Conservation (phyloP, 106 monocot species). For the Platanthera guangdongensis region DNA sequence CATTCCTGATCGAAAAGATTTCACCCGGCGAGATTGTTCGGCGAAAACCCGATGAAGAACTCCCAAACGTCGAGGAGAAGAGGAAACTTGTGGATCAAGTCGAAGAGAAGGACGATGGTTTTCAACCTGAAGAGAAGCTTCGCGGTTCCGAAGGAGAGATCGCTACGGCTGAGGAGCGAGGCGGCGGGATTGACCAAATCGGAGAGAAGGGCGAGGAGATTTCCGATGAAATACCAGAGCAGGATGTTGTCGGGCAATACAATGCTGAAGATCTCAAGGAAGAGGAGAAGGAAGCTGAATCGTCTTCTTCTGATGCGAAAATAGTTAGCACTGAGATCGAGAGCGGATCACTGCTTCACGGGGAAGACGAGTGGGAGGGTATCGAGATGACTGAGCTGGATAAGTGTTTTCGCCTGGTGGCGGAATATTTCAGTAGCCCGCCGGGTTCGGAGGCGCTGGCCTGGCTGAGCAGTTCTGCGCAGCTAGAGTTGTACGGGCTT, state of each 20-base stretch:
- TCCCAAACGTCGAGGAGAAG: neutral
- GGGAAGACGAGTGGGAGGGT: constrained; percentile 81
- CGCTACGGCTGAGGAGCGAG: neutral
- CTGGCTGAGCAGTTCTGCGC: constrained; percentile 34
- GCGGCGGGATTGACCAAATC: neutral
- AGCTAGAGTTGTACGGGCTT: constrained; percentile 51
- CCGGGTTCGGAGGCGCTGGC: constrained; percentile 25
- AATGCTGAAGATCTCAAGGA: neutral
- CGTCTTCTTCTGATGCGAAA: neutral
- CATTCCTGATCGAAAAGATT: constrained; percentile 38
- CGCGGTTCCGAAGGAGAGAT: neutral
- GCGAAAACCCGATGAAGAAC: neutral
- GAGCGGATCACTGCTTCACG: constrained; percentile 16
- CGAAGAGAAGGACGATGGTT: neutral
- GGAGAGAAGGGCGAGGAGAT: neutral
- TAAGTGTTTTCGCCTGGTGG: constrained; percentile 39
- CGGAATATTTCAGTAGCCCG: constrained; percentile 21
- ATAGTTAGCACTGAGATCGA: neutral
- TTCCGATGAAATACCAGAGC: neutral
- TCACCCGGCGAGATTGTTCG: neutral
- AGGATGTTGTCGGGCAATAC: neutral
- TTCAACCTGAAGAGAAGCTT: neutral
- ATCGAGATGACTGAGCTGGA: constrained; percentile 60
- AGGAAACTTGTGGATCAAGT: neutral
- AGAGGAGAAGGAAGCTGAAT: neutral